Base-by-base conservation (phyloP, 2,329 filamentous ascomycete species). In the Fusarium sp. region DNA sequence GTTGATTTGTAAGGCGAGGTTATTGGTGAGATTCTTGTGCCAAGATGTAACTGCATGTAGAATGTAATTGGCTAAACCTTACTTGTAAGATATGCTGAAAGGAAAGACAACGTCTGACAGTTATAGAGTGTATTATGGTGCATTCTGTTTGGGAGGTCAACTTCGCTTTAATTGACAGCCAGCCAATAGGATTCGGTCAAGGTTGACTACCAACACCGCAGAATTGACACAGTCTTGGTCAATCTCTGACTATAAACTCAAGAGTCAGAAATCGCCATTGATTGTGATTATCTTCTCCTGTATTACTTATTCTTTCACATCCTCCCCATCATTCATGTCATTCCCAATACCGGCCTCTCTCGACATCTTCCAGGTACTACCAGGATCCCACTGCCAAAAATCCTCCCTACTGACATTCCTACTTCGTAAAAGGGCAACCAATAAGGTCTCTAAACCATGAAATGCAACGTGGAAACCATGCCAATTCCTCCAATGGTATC, bases 1-100 rank as follows among this genome's bases (percentile, higher is more conserved):
- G 52, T 33, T 38, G 61, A 63, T 63, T 62, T 63, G 61, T 63
- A 44, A 60, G 55, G n/a, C 8, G 33, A 53, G 18, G 2, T 12
- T 4, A 52, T 62, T 39, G 31, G 45, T 46, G 38, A 52, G 46
- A 41, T 38, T 47, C 9, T 18, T 4, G 12, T 22, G n/a, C 25
- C 15, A 44, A 62, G 17, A 12, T 11, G n/a, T 8, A 35, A 22
- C 27, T 58, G 10, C 0, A 25, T 20, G 3, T 22, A 22, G 1
- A 33, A 25, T 20, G 22, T 22, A 31, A 46, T 13, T 27, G 25
- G n/a, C 0, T n/a, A 18, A 1, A 20, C 15, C 6, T 46, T 18
- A 41, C 14, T 18, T 45, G 2, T 47, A 7, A 20, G 1, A 18
- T 10, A 22, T 29, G 3, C 7, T 20, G 5, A 49, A 20, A 20